These are phyloP conservation scores for Apiotrichum sp. DNA, from an alignment of 1,284 basidiomycete genomes.

Conservation along the genomic window DNA sequence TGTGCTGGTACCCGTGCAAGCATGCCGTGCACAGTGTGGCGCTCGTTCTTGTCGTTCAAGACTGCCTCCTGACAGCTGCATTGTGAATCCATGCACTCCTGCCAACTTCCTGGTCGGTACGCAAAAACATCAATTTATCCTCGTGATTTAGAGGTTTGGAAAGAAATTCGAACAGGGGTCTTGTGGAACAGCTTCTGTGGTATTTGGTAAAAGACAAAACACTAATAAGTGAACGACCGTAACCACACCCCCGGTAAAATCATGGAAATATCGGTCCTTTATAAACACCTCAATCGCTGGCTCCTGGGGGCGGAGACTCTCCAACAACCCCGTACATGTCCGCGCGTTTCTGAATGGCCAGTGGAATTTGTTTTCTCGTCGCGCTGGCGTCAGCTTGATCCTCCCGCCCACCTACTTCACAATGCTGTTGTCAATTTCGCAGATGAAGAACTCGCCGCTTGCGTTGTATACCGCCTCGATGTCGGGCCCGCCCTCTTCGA, in stretches of 20 bases:
- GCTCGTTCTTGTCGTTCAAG: too few relatives aligned
- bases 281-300: not conserved
- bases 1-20: too few relatives aligned
- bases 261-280: too few relatives aligned
- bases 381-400: constrained; percentile 15
- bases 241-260: not conserved
- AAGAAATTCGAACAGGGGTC: constrained; percentile 1
- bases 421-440: constrained; percentile 22
- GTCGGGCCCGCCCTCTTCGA: constrained; percentile 26
- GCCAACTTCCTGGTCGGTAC: too few relatives aligned
- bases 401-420: constrained; percentile 20
- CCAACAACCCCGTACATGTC: constrained; percentile 34
- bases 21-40: too few relatives aligned
- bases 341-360: constrained; percentile 36
- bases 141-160: not conserved
- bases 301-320: not conserved
- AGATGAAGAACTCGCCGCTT: constrained; percentile 34
- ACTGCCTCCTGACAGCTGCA: too few relatives aligned
- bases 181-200: constrained; percentile 1
- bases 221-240: not conserved
- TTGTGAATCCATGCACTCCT: too few relatives aligned
- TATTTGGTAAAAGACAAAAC: constrained; percentile 5
- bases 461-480: constrained; percentile 21
- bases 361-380: constrained; percentile 36
- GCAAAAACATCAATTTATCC: not conserved